A percentile compares a stretch with the other conserved stretches of the same genome.
phyloP scores from a whole-genome alignment of 257 asterid species.

The Plantago elongata region DNA sequence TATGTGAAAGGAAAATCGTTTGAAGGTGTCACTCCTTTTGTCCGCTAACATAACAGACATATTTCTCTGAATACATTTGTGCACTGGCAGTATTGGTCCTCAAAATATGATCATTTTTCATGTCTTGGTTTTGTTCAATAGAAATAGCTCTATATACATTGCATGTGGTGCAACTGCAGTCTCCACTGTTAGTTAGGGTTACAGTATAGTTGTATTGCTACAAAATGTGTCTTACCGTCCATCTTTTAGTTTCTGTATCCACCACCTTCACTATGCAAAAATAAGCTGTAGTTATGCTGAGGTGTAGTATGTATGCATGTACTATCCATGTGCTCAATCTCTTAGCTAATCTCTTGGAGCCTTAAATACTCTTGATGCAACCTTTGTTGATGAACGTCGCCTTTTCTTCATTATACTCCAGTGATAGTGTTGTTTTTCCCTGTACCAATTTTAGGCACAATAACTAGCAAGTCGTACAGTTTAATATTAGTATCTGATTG shows the following conservation, averaged over 20 bases:
- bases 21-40: neutral
- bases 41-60: conserved; percentile 4
- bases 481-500: neutral
- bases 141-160: neutral
- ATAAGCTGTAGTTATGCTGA: neutral
- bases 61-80: conserved; percentile 2
- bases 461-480: neutral
- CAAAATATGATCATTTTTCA: neutral
- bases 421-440: neutral
- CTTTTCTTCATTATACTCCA: conserved; percentile 12
- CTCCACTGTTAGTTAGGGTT: neutral
- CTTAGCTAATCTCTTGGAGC: neutral
- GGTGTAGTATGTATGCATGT: conserved; percentile 6
- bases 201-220: neutral
- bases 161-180: neutral
- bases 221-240: neutral
- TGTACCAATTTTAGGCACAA: neutral
- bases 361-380: neutral
- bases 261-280: conserved; percentile 5
- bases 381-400: neutral
- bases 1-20: conserved; percentile 7
- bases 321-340: conserved; percentile 1
- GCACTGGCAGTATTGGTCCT: conserved; percentile 9
- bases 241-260: neutral
- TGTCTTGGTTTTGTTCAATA: neutral